phyloP scores from a whole-genome alignment of 495 filamentous ascomycete genomes.

The Amniculicola lignicola region DNA sequence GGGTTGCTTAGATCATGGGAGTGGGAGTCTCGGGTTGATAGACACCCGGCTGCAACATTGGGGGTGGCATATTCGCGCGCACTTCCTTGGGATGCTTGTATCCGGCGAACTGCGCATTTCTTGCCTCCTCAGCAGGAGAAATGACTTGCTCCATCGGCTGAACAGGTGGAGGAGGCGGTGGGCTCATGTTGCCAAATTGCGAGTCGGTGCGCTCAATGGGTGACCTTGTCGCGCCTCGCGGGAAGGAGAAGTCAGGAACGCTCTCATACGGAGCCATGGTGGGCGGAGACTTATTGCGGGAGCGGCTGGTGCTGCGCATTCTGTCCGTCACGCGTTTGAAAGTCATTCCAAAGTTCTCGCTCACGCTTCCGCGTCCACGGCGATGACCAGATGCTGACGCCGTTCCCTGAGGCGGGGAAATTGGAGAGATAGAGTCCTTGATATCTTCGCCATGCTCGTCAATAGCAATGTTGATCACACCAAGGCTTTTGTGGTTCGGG shows the following conservation, averaged over 20 bases:
- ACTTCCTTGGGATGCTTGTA: conserved; percentile 45
- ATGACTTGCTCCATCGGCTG: conserved; percentile 30
- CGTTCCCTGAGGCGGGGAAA: conserved; percentile 3
- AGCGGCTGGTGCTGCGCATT: conserved; percentile 43
- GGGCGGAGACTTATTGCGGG: conserved; percentile 40
- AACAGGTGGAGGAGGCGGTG: conserved; percentile 22
- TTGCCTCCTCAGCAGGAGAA: conserved; percentile 17
- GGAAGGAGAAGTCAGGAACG: conserved; percentile 35
- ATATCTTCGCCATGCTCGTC: conserved; percentile 31
- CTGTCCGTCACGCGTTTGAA: conserved; percentile 40
- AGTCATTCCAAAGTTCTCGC: conserved; percentile 41
- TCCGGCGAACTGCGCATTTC: conserved; percentile 31
- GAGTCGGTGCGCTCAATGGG: conserved; percentile 28
- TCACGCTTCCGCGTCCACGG: conserved; percentile 41
- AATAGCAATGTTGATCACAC: conserved; percentile 45
- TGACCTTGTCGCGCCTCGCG: conserved; percentile 29
- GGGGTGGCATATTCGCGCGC: conserved; percentile 45
- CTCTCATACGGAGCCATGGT: conserved; percentile 40
- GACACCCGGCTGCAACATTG: conserved; percentile 29
- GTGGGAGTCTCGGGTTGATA: conserved; percentile 2
- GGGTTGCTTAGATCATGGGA: conserved; percentile 17
- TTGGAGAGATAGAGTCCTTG: conserved; percentile 17
- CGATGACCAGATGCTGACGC: conserved; percentile 37
- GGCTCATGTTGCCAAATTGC: conserved; percentile 15
- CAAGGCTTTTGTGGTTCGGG: conserved; percentile 24